Conservation (phyloP, 306 rosid species). For the Prosopis cineraria region DNA sequence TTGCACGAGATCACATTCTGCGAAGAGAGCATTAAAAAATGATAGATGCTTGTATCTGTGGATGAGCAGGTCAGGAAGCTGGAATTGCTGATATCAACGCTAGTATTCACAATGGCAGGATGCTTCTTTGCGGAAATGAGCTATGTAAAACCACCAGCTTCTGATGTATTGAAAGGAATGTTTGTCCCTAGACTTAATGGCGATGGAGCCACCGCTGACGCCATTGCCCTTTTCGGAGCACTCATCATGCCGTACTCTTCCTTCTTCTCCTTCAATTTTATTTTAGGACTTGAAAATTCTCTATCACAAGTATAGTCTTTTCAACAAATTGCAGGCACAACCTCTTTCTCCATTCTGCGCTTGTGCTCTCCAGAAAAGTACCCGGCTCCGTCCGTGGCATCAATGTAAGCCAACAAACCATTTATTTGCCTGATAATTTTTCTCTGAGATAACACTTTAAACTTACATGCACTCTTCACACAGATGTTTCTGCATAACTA, state of each 20-base stretch:
- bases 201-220: slow-evolving; percentile 72
- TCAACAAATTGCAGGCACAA: slow-evolving; percentile 65
- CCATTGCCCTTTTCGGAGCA: slow-evolving; percentile 90
- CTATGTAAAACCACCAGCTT: slow-evolving; percentile 71
- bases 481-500: neutral
- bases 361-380: slow-evolving; percentile 79
- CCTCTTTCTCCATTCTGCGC: slow-evolving; percentile 93
- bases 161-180: slow-evolving; percentile 49
- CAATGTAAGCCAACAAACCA: slow-evolving; percentile 51
- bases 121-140: slow-evolving; percentile 91
- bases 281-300: neutral
- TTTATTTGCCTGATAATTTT: too few species aligned
- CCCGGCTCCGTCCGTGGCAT: slow-evolving; percentile 72
- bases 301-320: neutral
- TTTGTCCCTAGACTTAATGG: slow-evolving; percentile 71
- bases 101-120: slow-evolving; percentile 75
- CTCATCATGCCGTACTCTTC: slow-evolving; percentile 84
- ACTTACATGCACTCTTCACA: too few species aligned
- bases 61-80: slow-evolving; percentile 64
- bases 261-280: neutral
- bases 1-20: too few species aligned
- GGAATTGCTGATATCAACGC: slow-evolving; percentile 61
- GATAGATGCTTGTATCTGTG: neutral
- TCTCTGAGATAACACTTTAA: too few species aligned
- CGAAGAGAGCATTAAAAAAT: too few species aligned